Evolutionary conservation across 2,329 filamentous ascomycete genomes (phyloP).

Genomic region (Scorias spongiosa): DNA sequence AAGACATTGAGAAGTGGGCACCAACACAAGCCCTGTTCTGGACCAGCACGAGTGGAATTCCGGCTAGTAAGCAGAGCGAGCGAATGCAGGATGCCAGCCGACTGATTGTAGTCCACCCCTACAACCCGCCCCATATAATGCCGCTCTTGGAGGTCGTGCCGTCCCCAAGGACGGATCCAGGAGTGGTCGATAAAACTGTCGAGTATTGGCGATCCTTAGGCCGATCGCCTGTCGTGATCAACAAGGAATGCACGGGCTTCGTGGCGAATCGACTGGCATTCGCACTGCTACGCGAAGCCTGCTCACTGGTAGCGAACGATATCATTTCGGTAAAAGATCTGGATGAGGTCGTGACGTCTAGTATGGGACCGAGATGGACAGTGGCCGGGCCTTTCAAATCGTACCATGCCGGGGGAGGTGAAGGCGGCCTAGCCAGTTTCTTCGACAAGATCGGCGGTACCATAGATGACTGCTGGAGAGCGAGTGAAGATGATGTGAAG

Average conservation of each 20-base stretch:
- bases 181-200: slow-evolving; percentile 26
- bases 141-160: slow-evolving; percentile 45
- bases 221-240: slow-evolving; percentile 33
- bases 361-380: slow-evolving; percentile 40
- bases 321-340: slow-evolving; percentile 38
- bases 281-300: slow-evolving; percentile 40
- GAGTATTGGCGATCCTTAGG: slow-evolving; percentile 30
- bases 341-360: slow-evolving; percentile 36
- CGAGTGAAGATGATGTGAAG: slow-evolving; percentile 24
- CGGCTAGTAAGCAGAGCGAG: slow-evolving; percentile 33
- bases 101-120: slow-evolving; percentile 44
- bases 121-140: slow-evolving; percentile 48
- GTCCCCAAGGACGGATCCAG: slow-evolving; percentile 25
- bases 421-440: slow-evolving; percentile 36
- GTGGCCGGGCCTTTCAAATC: slow-evolving; percentile 42
- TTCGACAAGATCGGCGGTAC: slow-evolving; percentile 42
- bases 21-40: slow-evolving; percentile 34
- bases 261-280: slow-evolving; percentile 44
- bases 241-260: slow-evolving; percentile 39
- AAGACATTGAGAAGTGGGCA: slow-evolving; percentile 33
- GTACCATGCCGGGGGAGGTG: slow-evolving; percentile 43
- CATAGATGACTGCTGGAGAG: slow-evolving; percentile 39
- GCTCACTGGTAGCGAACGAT: slow-evolving; percentile 37
- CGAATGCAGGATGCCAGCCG: slow-evolving; percentile 29
- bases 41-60: slow-evolving; percentile 44